Conservation (phyloP, 164 flowering plant genomes). For the Sedum album region DNA sequence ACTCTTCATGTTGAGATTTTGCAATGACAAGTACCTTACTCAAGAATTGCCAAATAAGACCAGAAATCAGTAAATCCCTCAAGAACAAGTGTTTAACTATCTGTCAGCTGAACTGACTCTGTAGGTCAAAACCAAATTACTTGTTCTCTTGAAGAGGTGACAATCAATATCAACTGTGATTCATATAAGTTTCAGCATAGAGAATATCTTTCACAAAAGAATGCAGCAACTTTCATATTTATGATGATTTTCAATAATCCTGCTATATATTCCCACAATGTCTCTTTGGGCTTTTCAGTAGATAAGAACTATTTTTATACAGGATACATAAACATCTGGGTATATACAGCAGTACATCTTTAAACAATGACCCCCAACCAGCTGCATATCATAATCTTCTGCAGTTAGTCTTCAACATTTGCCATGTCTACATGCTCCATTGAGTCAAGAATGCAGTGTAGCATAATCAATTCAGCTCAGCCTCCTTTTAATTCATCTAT, state of each 20-base stretch:
- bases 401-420: not conserved
- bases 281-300: no score
- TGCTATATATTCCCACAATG: not conserved
- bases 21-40: not conserved
- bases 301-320: not conserved
- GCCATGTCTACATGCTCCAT: not conserved
- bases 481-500: not conserved
- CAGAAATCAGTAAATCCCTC: not conserved
- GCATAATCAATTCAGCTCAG: not conserved
- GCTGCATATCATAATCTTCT: not conserved
- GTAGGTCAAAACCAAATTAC: no score
- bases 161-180: no score
- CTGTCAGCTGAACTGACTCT: not conserved
- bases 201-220: not conserved
- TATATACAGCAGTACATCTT: not conserved
- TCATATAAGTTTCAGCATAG: no score
- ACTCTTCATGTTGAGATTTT: not conserved
- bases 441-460: not conserved
- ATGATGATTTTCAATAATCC: not conserved
- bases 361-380: conserved; percentile 1
- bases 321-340: conserved; percentile 2
- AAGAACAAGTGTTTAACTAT: not conserved
- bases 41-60: not conserved
- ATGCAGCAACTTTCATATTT: not conserved
- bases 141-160: not conserved